Evolutionary conservation across 169 alveolate genomes (phyloP).

Genomic region (Hammondia hammondi): DNA sequence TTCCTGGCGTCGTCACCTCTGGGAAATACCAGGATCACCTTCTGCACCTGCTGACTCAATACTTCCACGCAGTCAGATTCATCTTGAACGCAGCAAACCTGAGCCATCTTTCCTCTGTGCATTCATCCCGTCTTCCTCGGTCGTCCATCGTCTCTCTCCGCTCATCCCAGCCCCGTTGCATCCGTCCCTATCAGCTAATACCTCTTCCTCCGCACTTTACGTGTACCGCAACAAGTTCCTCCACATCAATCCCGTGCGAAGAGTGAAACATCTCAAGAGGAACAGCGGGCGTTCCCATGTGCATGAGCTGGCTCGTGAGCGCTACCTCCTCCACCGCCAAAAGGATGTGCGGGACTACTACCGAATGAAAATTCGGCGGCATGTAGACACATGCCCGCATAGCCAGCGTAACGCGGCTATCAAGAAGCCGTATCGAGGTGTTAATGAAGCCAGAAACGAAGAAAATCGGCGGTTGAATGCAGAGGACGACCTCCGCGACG

Average conservation of each 20-base stretch:
- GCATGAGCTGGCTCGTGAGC: slow-evolving; percentile 61
- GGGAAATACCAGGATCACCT: neutral
- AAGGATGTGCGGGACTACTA: slow-evolving; percentile 50
- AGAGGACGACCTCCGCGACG: slow-evolving; percentile 13
- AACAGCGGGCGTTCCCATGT: slow-evolving; percentile 69
- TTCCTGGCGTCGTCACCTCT: neutral
- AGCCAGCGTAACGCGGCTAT: slow-evolving; percentile 38
- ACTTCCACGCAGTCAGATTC: neutral
- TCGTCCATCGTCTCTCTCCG: neutral
- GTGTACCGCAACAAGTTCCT: slow-evolving; percentile 32
- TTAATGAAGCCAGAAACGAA: neutral
- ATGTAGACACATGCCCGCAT: neutral
- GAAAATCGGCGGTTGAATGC: slow-evolving; percentile 5
- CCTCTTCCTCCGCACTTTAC: neutral
- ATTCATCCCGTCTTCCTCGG: neutral
- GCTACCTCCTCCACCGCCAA: slow-evolving; percentile 60
- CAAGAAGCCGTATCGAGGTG: slow-evolving; percentile 9
- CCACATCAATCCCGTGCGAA: slow-evolving; percentile 57
- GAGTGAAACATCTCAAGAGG: slow-evolving; percentile 60
- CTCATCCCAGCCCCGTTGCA: neutral
- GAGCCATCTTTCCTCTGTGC: neutral
- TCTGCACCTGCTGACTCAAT: neutral
- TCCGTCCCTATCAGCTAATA: neutral
- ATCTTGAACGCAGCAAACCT: neutral
- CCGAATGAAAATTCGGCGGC: neutral